Base-by-base conservation (phyloP, 306 rosid genomes). In the Mimosa bimucronata region DNA sequence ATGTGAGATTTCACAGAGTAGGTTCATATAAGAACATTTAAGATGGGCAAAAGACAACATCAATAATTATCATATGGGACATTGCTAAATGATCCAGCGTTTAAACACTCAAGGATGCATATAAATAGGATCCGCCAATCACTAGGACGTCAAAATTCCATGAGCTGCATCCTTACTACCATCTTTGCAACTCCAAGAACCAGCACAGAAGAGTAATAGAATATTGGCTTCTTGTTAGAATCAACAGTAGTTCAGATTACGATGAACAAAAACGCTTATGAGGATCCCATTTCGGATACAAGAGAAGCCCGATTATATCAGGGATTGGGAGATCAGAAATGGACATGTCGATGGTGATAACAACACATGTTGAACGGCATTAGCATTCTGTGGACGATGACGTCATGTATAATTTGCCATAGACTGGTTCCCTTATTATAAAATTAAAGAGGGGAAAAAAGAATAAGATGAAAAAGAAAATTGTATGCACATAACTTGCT, bases 401-500 rank as follows among this genome's bases (percentile, higher is more conserved):
- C 0, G 1, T 34, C 2, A 46, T 15, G 53, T 48, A 48, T 19
- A 19, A 53, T 52, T 52, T 52, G 12, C 60, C 60, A 14, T 2
- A 4, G 53, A 14, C 19, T 15, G n/a, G 53, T 18, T 46, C 53
- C 53, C 53, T 46, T 46, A 3, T 46, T 0, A 46, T 50, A 16
- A 50, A 16, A 0, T 50, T 3, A 18, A 15, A 16, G 53, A 1
- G 53, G 19, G 6, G 16, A 15, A 13, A 13, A 1, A 48, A 10
- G 19, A n/a, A 10, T 25, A 42, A 8, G 21, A 38, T 2, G 38
- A 58, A 46, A 67, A 74, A 28, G 69, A 34, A 53, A 41, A 67
- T 48, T 38, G 40, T 40, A 42, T 23, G 40, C 67, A 25, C 53
- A 55, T 69, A 67, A 75, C 57, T 65, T 67, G 41, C 50, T 4